Evolutionary conservation across 208 protist genomes (phyloP), one percentile per base, ranked within the genome.

Genomic region (Herpetomonas samuelpessoai): DNA sequence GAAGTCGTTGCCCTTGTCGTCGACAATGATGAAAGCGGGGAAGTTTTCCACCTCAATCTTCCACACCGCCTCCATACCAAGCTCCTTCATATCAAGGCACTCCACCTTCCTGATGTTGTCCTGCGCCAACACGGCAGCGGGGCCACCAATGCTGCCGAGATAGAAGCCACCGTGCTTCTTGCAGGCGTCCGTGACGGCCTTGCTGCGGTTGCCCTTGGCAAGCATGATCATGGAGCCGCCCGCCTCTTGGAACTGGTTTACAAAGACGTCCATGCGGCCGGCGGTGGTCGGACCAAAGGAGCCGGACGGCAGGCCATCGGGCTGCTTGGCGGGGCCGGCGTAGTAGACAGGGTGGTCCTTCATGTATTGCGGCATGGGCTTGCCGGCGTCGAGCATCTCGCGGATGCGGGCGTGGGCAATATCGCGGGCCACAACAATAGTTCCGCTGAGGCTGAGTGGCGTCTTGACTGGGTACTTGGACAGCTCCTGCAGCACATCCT

Each of bases 1-100:
- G 65, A 98, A 98, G 72, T 98, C 96, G 60, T 98, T 97, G 31
- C 97, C 97, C 73, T 99, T 99, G 80, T 99, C 93, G 57, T 99
- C 97, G 19, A 98, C 93, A 18, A 98, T 86, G 67, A 99, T 93
- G 74, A 99, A 99, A 25, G 97, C 97, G 7, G 96, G 96, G 82
- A 99, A 98, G 65, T 98, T 79, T 54, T 97, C 83, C 50, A 99
- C 97, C 41, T 97, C 86, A 69, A 98, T 97, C 72, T 93, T 96
- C 94, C 95, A 94, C 25, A 96, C 87, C 12, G 91, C 91, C 75
- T 96, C 91, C 87, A 98, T 96, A 21, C 91, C 89, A 6, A 96
- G 74, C 61, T 98, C 92, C 55, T 70, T 66, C 76, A 96, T 93
- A 47, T 96, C 95, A 9, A 95, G 73, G 30, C 92, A 90, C 70